A percentile compares a stretch with the other conserved stretches of the same genome.
Conservation (phyloP, 73 alveolate species). For the Symbiodinium pilosum region DNA sequence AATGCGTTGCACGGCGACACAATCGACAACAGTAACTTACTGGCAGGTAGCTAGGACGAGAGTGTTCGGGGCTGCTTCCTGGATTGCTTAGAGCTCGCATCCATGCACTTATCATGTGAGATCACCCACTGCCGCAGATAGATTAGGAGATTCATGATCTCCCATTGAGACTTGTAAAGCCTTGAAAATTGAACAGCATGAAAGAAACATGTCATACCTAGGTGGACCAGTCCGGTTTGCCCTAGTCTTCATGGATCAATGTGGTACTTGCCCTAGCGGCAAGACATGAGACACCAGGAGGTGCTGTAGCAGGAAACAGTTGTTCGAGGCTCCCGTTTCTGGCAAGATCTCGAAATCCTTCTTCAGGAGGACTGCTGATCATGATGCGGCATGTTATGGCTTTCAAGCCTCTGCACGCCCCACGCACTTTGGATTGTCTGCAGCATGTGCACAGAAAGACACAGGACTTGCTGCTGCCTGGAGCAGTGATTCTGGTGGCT, state of each 20-base stretch:
- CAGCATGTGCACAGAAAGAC: neutral
- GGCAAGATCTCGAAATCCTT: constrained; percentile 24
- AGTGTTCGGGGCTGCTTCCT: neutral
- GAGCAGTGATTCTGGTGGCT: constrained; percentile 37
- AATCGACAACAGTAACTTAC: no score
- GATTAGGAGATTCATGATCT: no score
- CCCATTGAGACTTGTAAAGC: no score
- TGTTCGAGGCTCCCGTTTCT: constrained; percentile 49
- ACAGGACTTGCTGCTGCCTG: constrained; percentile 79
- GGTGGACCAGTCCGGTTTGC: constrained; percentile 8
- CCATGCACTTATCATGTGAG: neutral
- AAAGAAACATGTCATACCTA: neutral
- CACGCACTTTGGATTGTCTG: no score
- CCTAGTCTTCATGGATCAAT: constrained; percentile 76
- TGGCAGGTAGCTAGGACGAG: no score
- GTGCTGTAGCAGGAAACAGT: neutral
- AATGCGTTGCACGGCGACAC: no score
- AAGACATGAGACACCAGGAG: no score
- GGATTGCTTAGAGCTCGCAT: neutral
- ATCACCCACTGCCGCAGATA: neutral
- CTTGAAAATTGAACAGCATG: no score
- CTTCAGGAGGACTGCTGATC: neutral
- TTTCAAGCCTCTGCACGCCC: no score
- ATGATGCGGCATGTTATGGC: neutral
- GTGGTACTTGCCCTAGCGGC: neutral